Conservation (phyloP, 2,329 filamentous ascomycete species). For the Colletotrichum zoysiae region DNA sequence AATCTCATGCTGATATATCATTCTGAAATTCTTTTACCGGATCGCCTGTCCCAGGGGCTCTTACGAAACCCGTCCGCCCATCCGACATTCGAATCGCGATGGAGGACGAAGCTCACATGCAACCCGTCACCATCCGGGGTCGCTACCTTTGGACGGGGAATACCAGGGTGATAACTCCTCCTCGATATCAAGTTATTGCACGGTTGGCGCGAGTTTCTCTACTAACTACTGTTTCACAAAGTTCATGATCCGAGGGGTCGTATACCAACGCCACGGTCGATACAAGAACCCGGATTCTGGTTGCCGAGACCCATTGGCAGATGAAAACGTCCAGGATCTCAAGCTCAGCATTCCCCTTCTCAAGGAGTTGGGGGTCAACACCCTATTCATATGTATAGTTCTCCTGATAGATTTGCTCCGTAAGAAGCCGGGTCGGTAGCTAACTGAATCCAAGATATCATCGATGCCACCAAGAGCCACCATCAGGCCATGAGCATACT, state of each 20-base stretch:
- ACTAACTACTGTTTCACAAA: background rate
- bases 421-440: background rate
- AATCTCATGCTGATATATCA: background rate
- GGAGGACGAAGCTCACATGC: background rate
- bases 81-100: background rate
- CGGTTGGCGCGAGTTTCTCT: background rate
- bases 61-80: background rate
- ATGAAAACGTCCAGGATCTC: background rate
- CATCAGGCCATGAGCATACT: background rate
- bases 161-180: background rate
- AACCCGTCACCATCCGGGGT: background rate
- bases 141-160: conserved; percentile 1
- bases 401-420: background rate
- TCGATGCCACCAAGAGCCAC: background rate
- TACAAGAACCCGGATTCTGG: background rate
- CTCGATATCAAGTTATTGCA: background rate
- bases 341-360: background rate
- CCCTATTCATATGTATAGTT: background rate
- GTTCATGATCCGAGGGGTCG: background rate
- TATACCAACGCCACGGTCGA: background rate
- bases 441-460: background rate
- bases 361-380: background rate
- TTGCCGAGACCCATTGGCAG: background rate
- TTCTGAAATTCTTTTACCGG: background rate
- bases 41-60: background rate